Evolutionary conservation across 129 eudicot species (phyloP).

Genomic region (Flaveria linearis): DNA sequence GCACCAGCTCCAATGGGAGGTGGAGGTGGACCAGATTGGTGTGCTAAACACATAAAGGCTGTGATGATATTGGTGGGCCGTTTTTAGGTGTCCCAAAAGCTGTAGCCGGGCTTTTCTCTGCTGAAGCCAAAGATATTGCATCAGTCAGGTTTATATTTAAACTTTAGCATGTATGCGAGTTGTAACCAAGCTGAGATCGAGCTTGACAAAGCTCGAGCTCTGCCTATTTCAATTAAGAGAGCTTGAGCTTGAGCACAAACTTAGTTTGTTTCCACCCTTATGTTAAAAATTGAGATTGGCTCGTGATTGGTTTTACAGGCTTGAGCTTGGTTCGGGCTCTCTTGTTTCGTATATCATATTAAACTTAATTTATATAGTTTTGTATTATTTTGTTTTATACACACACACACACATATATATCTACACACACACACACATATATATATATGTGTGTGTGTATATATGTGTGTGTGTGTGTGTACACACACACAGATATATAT

Average conservation of each 20-base stretch:
- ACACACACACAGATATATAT: no score
- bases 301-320: background rate
- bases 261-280: background rate
- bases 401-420: no score
- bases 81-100: slow-evolving; percentile 97
- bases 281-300: background rate
- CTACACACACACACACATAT: no score
- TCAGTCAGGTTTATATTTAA: slow-evolving; percentile 62
- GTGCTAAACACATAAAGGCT: slow-evolving; percentile 88
- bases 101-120: slow-evolving; percentile 93
- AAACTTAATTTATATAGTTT: background rate
- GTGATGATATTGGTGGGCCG: slow-evolving; percentile 98
- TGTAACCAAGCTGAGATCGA: slow-evolving; percentile 1
- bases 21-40: slow-evolving; percentile 98
- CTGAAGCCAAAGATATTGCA: slow-evolving; percentile 96
- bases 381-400: background rate
- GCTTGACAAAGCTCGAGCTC: background rate
- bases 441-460: no score
- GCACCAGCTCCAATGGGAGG: slow-evolving; percentile 99
- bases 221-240: background rate
- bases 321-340: background rate
- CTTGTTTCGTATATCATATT: background rate
- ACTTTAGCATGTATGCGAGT: background rate
- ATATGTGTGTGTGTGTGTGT: no score
- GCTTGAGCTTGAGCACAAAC: background rate